Evolutionary conservation across 2,329 filamentous ascomycete species (phyloP).

Genomic region (Alternaria postmessia): DNA sequence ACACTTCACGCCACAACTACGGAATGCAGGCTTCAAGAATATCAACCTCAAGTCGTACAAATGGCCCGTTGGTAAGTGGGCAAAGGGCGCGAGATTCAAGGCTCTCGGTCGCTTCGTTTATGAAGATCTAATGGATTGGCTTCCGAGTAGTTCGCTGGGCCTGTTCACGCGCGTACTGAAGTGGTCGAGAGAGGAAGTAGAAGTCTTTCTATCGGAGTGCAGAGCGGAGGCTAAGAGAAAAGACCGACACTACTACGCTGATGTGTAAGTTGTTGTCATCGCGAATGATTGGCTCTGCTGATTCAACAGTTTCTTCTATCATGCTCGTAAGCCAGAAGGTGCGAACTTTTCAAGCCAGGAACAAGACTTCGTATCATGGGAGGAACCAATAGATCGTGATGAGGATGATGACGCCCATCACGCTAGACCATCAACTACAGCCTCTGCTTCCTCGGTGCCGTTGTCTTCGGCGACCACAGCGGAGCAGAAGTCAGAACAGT

Average conservation of each 20-base stretch:
- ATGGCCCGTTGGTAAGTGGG: constrained; percentile 45
- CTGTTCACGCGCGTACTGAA: constrained; percentile 41
- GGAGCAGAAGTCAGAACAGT: not conserved
- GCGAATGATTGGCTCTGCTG: not conserved
- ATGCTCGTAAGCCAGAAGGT: constrained; percentile 31
- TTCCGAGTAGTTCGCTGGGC: constrained; percentile 34
- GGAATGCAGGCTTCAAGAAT: constrained; percentile 36
- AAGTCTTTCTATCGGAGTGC: constrained; percentile 39
- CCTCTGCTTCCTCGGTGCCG: not conserved
- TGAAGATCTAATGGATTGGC: constrained; percentile 40
- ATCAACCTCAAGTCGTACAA: constrained; percentile 41
- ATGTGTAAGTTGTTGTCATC: constrained; percentile 27
- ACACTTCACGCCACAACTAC: constrained; percentile 43
- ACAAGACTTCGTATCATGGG: constrained; percentile 29
- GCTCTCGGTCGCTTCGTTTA: constrained; percentile 36
- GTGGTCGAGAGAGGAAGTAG: constrained; percentile 40
- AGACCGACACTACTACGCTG: constrained; percentile 37
- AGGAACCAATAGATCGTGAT: constrained; percentile 34
- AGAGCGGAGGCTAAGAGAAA: constrained; percentile 37
- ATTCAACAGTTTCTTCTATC: constrained; percentile 34
- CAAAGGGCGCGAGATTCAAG: constrained; percentile 42
- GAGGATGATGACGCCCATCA: constrained; percentile 21
- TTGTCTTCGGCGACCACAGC: not conserved
- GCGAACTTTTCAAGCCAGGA: not conserved
- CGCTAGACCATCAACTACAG: not conserved